These are phyloP conservation scores for Neckera pumila DNA, from an alignment of 225 moss, liverwort and hornwort genomes.

Conservation along the genomic window DNA sequence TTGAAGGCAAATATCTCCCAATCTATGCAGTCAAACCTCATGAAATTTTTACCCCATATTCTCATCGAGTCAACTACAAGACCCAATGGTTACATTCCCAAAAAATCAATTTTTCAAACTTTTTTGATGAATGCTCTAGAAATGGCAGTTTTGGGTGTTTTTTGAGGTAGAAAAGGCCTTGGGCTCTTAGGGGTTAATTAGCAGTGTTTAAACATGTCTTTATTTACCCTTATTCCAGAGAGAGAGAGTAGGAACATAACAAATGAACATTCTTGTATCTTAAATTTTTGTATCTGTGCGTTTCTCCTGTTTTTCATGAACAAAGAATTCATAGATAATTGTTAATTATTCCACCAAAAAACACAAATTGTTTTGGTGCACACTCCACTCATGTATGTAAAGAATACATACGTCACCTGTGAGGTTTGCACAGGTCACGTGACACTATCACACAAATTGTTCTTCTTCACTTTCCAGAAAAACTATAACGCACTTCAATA, in stretches of 20 bases:
- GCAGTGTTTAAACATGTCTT: neutral
- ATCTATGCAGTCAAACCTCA: too few species aligned
- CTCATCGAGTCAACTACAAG: too few species aligned
- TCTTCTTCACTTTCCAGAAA: neutral
- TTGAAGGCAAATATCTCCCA: too few species aligned
- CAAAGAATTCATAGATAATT: neutral
- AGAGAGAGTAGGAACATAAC: neutral
- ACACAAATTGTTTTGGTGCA: neutral
- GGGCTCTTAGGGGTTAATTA: neutral
- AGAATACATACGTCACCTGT: neutral
- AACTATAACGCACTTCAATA: fast-evolving
- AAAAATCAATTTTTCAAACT: too few species aligned
- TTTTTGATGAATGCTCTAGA: too few species aligned
- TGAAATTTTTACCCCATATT: too few species aligned
- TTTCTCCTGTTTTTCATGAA: neutral
- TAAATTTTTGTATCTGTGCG: neutral
- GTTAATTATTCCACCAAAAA: neutral
- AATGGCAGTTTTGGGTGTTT: too few species aligned
- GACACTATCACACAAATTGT: neutral
- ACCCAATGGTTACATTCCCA: too few species aligned
- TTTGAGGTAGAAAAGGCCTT: too few species aligned
- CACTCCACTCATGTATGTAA: neutral
- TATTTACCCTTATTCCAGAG: neutral
- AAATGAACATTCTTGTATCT: neutral
- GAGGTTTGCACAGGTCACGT: neutral